Conservation (phyloP, 805 yeast genomes). For the Monosporozyma servazzii region DNA sequence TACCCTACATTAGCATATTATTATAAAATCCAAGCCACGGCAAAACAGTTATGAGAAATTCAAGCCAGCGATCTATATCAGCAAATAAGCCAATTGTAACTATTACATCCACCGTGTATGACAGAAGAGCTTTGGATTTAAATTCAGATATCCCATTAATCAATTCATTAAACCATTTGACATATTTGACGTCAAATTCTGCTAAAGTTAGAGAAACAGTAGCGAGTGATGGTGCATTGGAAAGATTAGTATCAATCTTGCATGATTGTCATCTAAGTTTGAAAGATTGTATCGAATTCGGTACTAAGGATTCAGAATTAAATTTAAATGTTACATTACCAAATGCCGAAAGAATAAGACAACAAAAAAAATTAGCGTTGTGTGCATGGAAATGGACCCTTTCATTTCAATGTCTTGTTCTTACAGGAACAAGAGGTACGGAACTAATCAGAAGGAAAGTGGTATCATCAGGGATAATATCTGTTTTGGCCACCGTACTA, state of each 20-base stretch:
- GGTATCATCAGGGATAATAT: constrained; percentile 85
- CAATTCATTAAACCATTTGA: constrained; percentile 81
- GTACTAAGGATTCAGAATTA: constrained; percentile 3
- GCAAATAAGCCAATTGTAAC: constrained; percentile 88
- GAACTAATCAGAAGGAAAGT: constrained; percentile 77
- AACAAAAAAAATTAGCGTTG: constrained; percentile 37
- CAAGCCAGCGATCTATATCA: constrained; percentile 70
- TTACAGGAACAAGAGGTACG: constrained; percentile 88
- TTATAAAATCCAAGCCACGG: too few relatives aligned
- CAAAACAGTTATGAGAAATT: constrained; percentile 60
- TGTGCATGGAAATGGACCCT: constrained; percentile 97
- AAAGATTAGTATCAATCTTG: constrained; percentile 73
- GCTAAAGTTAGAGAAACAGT: constrained; percentile 87
- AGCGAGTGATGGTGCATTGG: constrained; percentile 84
- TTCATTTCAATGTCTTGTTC: constrained; percentile 84
- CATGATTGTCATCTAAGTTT: constrained; percentile 56
- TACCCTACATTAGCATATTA: not conserved
- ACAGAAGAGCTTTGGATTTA: constrained; percentile 85
- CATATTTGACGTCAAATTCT: constrained; percentile 76
- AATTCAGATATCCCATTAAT: constrained; percentile 84
- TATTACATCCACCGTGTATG: constrained; percentile 81
- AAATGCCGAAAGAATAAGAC: constrained; percentile 20
- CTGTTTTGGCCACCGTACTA: constrained; percentile 81
- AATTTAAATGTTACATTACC: constrained; percentile 14
- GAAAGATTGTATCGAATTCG: constrained; percentile 12